Percentiles rank a stretch among this genome's conserved stretches.
phyloP scores from a whole-genome alignment of 2,329 filamentous ascomycete species.

The Colletotrichum kahawae region DNA sequence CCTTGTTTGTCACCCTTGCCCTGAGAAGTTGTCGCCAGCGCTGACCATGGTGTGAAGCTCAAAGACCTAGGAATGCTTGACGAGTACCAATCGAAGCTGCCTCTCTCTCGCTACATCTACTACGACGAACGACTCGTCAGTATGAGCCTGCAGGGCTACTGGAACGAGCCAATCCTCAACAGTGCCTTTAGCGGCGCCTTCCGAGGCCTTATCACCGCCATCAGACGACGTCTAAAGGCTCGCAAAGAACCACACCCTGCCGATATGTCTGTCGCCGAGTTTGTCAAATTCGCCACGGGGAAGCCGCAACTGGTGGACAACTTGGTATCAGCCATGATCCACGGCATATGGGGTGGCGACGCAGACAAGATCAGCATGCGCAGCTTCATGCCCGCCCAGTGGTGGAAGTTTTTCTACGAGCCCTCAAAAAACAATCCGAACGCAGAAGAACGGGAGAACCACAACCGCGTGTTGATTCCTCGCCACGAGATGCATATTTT shows the following conservation, averaged over 20 bases:
- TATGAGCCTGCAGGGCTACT: background rate
- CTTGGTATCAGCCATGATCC: constrained; percentile 74
- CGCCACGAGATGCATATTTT: constrained; percentile 33
- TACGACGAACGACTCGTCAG: constrained; percentile 74
- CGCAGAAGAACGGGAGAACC: background rate
- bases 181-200: constrained; percentile 37
- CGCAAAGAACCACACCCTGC: constrained; percentile 33
- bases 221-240: constrained; percentile 36
- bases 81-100: background rate
- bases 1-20: constrained; percentile 59
- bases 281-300: constrained; percentile 59
- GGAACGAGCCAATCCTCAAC: constrained; percentile 35
- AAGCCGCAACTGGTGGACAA: constrained; percentile 69
- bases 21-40: background rate
- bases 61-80: constrained; percentile 8
- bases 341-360: constrained; percentile 94
- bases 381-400: constrained; percentile 55
- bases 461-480: constrained; percentile 29
- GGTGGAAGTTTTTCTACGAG: constrained; percentile 41
- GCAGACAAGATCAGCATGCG: constrained; percentile 79
- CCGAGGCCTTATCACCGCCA: constrained; percentile 33
- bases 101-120: constrained; percentile 73
- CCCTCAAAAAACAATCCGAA: background rate
- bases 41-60: background rate
- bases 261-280: constrained; percentile 77